A percentile compares a stretch with the other conserved stretches of the same genome.
Conservation (phyloP, 345 rosid species). For the Crucihimalaya himalaica region DNA sequence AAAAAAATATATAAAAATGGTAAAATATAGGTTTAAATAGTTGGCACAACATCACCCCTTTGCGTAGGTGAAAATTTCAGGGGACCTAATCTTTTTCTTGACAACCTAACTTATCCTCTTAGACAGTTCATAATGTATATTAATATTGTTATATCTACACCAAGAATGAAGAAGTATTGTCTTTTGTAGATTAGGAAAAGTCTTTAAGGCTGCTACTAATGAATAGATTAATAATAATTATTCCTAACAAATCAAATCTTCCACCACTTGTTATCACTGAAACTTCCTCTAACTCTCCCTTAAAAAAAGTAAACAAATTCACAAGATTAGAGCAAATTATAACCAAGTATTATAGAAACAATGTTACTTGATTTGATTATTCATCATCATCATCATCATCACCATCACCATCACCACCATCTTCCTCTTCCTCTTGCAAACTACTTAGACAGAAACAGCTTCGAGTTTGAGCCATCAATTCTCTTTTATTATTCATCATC, state of each 20-base stretch:
- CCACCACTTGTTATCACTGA: slow-evolving; percentile 26
- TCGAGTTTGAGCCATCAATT: slow-evolving; percentile 35
- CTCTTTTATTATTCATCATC: slow-evolving; percentile 32
- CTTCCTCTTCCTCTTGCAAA: slow-evolving; percentile 38
- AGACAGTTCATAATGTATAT: background rate
- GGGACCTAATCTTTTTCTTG: background rate
- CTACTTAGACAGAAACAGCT: slow-evolving; percentile 44
- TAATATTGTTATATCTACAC: background rate
- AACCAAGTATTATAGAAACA: slow-evolving; percentile 10
- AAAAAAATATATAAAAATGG: background rate
- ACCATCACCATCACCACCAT: slow-evolving; percentile 5
- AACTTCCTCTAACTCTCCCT: slow-evolving; percentile 18
- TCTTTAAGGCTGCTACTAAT: slow-evolving; percentile 6
- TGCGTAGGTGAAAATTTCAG: background rate
- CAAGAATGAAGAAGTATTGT: background rate
- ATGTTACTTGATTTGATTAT: slow-evolving; percentile 12
- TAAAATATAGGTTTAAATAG: background rate
- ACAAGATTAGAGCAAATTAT: slow-evolving; percentile 20
- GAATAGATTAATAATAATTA: slow-evolving; percentile 19
- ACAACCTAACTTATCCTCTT: slow-evolving; percentile 12
- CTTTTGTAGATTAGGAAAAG: slow-evolving; percentile 9
- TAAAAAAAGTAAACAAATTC: background rate
- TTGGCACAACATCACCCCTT: slow-evolving; percentile 7
- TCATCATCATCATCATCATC: slow-evolving; percentile 13
- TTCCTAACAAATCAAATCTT: slow-evolving; percentile 36